Base-by-base conservation (phyloP, 352 stramenopile genomes). In the Globisporangium yorkense region DNA sequence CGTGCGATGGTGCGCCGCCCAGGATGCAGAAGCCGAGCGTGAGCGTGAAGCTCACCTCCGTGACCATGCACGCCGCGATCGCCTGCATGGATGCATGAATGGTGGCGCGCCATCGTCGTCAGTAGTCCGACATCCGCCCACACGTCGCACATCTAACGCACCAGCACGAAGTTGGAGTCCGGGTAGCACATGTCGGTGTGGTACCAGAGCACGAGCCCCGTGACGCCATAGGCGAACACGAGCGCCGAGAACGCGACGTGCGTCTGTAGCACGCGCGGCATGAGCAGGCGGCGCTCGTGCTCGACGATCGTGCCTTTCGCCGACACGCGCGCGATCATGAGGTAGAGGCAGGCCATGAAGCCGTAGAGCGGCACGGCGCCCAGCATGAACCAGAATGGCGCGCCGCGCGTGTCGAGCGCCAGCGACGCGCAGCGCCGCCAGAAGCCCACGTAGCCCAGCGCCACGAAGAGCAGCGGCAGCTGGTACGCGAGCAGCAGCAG, bases 241-340 rank as follows among this genome's bases (percentile, higher is more conserved):
- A 87, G n/a, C 6, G 77, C 56, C 16, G 80, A 88, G 83, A 83
- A 95, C 45, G 90, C 69, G 37, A 78, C 62, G 56, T 91, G 83
- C 18, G 89, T 84, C 13, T 91, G 78, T 49, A 95, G 63, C 62
- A 95, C 71, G 16, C 74, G 67, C 47, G 84, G 84, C 83, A 95
- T 95, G 53, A 95, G 70, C 61, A 95, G 77, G 61, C 85, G 85
- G n/a, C 75, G 81, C 64, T 95, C 85, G 68, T 92, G 75, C 57
- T 90, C 79, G 41, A 95, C 71, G 59, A 95, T 95, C 54, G 85
- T 93, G 51, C 85, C 85, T 65, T 90, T 88, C 20, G 77, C 71
- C 53, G 85, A 88, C 20, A 95, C 70, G 67, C 90, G 83, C 66
- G 91, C 80, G 62, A 93, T 75, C 74, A 95, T 88, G 67, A 93